Conservation (phyloP, 1,284 basidiomycete species). For the Sporisorium scitamineum region DNA sequence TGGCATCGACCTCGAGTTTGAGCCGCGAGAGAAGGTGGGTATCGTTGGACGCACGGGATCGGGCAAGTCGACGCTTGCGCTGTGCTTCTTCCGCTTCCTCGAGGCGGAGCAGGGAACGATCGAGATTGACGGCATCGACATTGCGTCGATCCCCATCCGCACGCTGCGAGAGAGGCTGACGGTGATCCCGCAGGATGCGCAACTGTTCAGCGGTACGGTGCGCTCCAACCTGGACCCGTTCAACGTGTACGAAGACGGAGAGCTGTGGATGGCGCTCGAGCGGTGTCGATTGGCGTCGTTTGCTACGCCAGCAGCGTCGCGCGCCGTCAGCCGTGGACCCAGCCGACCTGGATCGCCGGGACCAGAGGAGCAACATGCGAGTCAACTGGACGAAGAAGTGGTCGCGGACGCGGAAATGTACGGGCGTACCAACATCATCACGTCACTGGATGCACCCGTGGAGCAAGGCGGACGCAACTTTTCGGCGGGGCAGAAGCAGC, state of each 20-base stretch:
- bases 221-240: conserved; percentile 74
- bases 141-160: conserved; percentile 85
- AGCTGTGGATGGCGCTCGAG: conserved; percentile 73
- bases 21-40: conserved; percentile 67
- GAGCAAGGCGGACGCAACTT: conserved; percentile 73
- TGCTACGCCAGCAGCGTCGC: conserved; percentile 36
- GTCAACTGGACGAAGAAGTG: conserved; percentile 10
- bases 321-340: conserved; percentile 43
- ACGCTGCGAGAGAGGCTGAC: conserved; percentile 84
- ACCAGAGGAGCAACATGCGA: conserved; percentile 12
- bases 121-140: conserved; percentile 86
- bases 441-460: conserved; percentile 72
- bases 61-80: conserved; percentile 88
- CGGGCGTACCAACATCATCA: conserved; percentile 71
- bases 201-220: conserved; percentile 66
- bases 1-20: conserved; percentile 62
- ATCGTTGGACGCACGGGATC: conserved; percentile 77
- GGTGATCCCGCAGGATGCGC: conserved; percentile 89
- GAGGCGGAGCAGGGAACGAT: conserved; percentile 86
- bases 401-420: conserved; percentile 30
- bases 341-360: conserved; percentile 49
- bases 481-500: conserved; percentile 73
- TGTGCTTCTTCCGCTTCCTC: conserved; percentile 94
- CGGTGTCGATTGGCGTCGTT: conserved; percentile 70
- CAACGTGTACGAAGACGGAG: conserved; percentile 78